These are phyloP conservation scores for Aspergillus cavernicola DNA, from an alignment of 495 filamentous ascomycete genomes.

Conservation along the genomic window DNA sequence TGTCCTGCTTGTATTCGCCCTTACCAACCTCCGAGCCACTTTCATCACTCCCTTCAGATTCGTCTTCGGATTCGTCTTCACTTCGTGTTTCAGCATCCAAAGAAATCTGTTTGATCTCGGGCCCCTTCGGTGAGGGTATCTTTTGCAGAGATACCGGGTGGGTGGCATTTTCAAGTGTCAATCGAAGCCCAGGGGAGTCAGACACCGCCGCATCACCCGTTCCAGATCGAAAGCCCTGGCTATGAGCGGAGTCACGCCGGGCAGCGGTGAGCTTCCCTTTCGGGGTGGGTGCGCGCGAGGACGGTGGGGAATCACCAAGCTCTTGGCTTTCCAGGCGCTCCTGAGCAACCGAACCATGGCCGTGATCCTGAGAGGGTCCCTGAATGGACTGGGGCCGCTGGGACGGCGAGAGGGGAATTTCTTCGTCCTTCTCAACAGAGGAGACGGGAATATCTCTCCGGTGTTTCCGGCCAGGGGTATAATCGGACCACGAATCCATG, in stretches of 20 bases:
- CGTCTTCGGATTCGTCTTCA: not conserved
- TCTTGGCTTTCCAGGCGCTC: conserved; percentile 25
- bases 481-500: conserved; percentile 1
- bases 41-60: not conserved
- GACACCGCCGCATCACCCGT: not conserved
- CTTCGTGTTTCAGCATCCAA: not conserved
- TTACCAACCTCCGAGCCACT: not conserved
- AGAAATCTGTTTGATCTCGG: not conserved
- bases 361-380: not conserved
- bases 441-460: conserved; percentile 20
- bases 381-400: not conserved
- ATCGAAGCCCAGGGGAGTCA: conserved; percentile 8
- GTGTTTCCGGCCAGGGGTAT: not conserved
- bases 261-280: not conserved
- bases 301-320: conserved; percentile 24
- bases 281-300: not conserved
- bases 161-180: not conserved
- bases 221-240: not conserved
- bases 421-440: conserved; percentile 25
- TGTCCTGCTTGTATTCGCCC: not conserved
- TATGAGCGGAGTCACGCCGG: not conserved
- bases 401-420: conserved; percentile 10
- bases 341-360: not conserved
- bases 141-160: conserved; percentile 8
- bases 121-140: not conserved